Conservation (phyloP, 306 rosid genomes). For the Castanospermum australe region DNA sequence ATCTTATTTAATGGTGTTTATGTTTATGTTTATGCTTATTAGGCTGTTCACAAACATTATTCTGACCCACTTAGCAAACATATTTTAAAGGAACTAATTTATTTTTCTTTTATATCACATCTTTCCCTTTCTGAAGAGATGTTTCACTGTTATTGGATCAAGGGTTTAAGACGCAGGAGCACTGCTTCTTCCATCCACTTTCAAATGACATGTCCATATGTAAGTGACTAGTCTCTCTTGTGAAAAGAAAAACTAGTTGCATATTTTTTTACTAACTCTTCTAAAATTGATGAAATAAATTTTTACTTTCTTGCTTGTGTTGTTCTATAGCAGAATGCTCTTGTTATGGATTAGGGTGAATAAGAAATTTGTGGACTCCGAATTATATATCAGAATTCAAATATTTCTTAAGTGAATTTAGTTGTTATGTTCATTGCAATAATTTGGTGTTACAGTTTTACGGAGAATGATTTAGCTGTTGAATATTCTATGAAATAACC, state of each 20-base stretch:
- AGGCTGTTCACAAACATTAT: constrained; percentile 9
- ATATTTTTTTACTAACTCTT: background rate
- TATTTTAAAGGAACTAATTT: constrained; percentile 19
- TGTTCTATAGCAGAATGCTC: background rate
- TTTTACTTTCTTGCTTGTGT: background rate
- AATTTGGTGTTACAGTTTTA: background rate
- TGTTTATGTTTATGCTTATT: constrained; percentile 15
- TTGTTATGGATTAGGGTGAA: background rate
- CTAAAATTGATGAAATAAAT: constrained; percentile 8
- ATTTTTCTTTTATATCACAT: background rate
- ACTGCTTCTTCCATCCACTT: constrained; percentile 89
- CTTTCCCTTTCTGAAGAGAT: constrained; percentile 57
- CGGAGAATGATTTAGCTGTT: background rate
- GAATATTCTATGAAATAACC: background rate
- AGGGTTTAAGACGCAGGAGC: constrained; percentile 67
- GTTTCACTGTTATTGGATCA: constrained; percentile 89
- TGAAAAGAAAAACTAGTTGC: background rate
- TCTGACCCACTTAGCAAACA: background rate
- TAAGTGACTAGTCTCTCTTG: constrained; percentile 47
- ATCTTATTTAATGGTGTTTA: background rate
- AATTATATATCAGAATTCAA: background rate
- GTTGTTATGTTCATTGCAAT: background rate
- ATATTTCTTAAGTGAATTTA: background rate
- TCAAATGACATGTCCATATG: constrained; percentile 88
- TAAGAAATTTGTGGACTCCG: background rate